These are phyloP conservation scores for Saccharomycopsis microspora DNA, from an alignment of 805 yeast genomes.

Conservation along the genomic window DNA sequence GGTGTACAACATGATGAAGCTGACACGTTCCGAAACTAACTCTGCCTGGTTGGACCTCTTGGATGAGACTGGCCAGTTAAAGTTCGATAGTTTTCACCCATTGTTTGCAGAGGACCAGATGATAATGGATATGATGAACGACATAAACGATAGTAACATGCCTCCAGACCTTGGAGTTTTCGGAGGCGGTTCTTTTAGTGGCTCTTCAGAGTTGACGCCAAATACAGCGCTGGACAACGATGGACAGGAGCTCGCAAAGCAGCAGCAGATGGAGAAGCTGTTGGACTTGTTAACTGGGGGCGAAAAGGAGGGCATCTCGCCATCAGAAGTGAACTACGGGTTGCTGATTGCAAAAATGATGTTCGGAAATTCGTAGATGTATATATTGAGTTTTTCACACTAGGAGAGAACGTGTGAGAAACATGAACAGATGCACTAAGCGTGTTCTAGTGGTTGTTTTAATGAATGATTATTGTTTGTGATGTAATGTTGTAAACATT, in stretches of 20 bases:
- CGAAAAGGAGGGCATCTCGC: slow-evolving; percentile 2
- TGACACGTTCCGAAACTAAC: too few species aligned
- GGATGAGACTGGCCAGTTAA: slow-evolving; percentile 20
- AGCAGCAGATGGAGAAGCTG: neutral
- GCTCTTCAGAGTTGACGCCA: neutral
- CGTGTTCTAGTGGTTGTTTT: too few species aligned
- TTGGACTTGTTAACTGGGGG: neutral
- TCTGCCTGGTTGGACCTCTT: slow-evolving; percentile 19
- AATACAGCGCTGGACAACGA: neutral
- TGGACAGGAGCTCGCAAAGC: neutral
- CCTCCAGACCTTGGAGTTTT: neutral
- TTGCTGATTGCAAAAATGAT: slow-evolving; percentile 11
- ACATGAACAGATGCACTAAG: too few species aligned
- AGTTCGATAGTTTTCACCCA: slow-evolving; percentile 22
- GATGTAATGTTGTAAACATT: too few species aligned
- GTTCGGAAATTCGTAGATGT: slow-evolving; percentile 4
- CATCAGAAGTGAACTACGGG: slow-evolving; percentile 8
- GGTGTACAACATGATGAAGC: neutral
- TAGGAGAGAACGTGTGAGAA: too few species aligned
- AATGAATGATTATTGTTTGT: too few species aligned
- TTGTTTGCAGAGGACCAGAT: slow-evolving; percentile 10
- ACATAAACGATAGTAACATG: neutral
- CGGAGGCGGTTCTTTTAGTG: neutral
- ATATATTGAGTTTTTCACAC: too few species aligned
- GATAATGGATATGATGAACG: neutral